Percentiles rank a stretch among this genome's conserved stretches.
These are phyloP conservation scores for Dovyalis caffra DNA, from an alignment of 345 rosid genomes.

Conservation along the genomic window DNA sequence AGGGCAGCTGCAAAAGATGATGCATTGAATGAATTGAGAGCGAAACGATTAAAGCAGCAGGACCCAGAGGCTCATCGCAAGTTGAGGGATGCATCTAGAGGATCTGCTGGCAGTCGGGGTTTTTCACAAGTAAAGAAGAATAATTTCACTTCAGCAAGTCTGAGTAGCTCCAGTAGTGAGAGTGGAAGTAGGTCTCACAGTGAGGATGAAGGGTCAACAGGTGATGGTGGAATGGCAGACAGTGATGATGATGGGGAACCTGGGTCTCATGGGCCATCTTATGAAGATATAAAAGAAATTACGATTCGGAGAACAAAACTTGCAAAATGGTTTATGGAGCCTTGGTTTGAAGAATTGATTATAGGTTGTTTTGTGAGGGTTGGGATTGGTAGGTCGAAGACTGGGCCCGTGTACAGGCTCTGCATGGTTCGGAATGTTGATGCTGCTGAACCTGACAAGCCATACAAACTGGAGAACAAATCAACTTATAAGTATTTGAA, in stretches of 20 bases:
- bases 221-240: conserved; percentile 80
- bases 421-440: conserved; percentile 90
- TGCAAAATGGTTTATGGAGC: conserved; percentile 97
- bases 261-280: conserved; percentile 58
- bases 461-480: conserved; percentile 83
- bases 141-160: conserved; percentile 51
- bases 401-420: conserved; percentile 78
- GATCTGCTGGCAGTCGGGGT: conserved; percentile 55
- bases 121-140: conserved; percentile 71
- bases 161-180: conserved; percentile 86
- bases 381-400: conserved; percentile 83
- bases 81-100: conserved; percentile 73
- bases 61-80: conserved; percentile 82
- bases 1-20: conserved; percentile 92
- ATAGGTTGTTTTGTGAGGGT: conserved; percentile 95
- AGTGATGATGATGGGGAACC: conserved; percentile 84
- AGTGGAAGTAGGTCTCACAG: conserved; percentile 81
- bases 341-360: conserved; percentile 95
- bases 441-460: conserved; percentile 75
- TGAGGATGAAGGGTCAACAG: conserved; percentile 84
- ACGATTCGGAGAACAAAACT: conserved; percentile 90
- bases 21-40: conserved; percentile 84
- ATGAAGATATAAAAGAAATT: conserved; percentile 80
- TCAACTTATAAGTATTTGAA: conserved; percentile 82
- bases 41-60: conserved; percentile 89